These are phyloP conservation scores for Dipteronia sinensis DNA, from an alignment of 345 rosid species.

Conservation along the genomic window DNA sequence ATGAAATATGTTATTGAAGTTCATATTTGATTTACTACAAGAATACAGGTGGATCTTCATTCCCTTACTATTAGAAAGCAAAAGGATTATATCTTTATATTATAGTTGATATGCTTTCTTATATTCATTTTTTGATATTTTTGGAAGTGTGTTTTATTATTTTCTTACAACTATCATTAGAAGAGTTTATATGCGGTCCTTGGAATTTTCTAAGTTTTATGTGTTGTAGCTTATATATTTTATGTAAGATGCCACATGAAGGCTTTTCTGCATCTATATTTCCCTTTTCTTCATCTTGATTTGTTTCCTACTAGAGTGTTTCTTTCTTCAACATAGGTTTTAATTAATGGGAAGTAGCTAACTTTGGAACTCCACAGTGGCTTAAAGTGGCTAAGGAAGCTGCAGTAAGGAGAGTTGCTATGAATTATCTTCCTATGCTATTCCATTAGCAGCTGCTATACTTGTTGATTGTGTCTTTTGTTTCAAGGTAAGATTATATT, in stretches of 20 bases:
- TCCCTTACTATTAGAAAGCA: neutral
- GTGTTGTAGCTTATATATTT: neutral
- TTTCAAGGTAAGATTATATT: too few relatives aligned
- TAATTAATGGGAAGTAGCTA: slow-evolving; percentile 99
- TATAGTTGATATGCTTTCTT: neutral
- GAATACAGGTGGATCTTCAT: neutral
- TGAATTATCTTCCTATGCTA: too few relatives aligned
- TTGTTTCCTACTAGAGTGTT: slow-evolving; percentile 11
- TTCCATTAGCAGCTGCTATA: too few relatives aligned
- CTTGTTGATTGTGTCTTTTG: too few relatives aligned
- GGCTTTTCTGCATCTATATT: slow-evolving; percentile 1
- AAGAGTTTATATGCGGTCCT: neutral
- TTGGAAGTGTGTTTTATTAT: neutral
- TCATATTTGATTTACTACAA: neutral
- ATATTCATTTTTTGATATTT: neutral
- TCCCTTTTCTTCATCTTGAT: slow-evolving; percentile 6
- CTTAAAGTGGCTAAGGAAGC: too few relatives aligned
- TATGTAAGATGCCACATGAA: neutral
- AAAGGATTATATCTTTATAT: neutral
- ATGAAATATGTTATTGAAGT: neutral
- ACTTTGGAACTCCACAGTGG: too few relatives aligned
- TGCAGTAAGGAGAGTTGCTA: too few relatives aligned
- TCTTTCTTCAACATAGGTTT: too few relatives aligned
- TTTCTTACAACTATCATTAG: neutral
- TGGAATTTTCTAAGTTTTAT: neutral